These are phyloP conservation scores for Podaxis sp. DNA, from an alignment of 768 basidiomycete genomes.

Conservation along the genomic window DNA sequence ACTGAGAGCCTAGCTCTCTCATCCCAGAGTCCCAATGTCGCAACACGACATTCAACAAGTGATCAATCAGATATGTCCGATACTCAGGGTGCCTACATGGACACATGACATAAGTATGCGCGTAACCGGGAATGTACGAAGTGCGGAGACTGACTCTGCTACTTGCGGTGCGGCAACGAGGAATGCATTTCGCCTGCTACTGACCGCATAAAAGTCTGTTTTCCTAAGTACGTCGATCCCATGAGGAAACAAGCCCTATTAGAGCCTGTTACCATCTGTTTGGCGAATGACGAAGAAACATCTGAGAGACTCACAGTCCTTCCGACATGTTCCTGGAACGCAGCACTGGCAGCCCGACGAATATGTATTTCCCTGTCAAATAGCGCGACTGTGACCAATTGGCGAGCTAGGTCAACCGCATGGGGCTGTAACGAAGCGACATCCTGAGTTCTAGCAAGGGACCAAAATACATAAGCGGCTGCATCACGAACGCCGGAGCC, in stretches of 20 bases:
- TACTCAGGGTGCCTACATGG: slow-evolving; percentile 73
- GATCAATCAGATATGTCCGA: slow-evolving; percentile 62
- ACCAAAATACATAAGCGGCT: slow-evolving; percentile 93
- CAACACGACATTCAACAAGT: slow-evolving; percentile 70
- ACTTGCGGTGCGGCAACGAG: slow-evolving; percentile 83
- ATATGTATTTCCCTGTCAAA: slow-evolving; percentile 96
- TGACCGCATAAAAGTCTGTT: slow-evolving; percentile 94
- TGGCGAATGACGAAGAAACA: slow-evolving; percentile 2
- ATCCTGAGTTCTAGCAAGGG: slow-evolving; percentile 79
- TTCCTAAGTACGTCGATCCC: slow-evolving; percentile 92
- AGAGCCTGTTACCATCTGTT: slow-evolving; percentile 11
- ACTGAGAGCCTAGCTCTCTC: slow-evolving; percentile 74
- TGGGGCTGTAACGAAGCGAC: slow-evolving; percentile 55
- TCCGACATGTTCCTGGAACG: slow-evolving; percentile 96
- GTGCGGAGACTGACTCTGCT: slow-evolving; percentile 62
- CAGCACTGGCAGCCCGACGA: slow-evolving; percentile 92
- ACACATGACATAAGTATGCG: slow-evolving; percentile 6
- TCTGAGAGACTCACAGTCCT: slow-evolving; percentile 62
- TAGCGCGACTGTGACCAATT: slow-evolving; percentile 75
- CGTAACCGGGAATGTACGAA: background rate
- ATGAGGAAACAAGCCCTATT: slow-evolving; percentile 83
- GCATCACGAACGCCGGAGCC: slow-evolving; percentile 95
- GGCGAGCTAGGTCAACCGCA: slow-evolving; percentile 62
- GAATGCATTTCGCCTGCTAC: slow-evolving; percentile 81
- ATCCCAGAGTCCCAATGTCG: slow-evolving; percentile 89